A percentile compares a stretch with the other conserved stretches of the same genome.
Conservation (phyloP, 2,329 filamentous ascomycete species). For the Cladophialophora carrionii region DNA sequence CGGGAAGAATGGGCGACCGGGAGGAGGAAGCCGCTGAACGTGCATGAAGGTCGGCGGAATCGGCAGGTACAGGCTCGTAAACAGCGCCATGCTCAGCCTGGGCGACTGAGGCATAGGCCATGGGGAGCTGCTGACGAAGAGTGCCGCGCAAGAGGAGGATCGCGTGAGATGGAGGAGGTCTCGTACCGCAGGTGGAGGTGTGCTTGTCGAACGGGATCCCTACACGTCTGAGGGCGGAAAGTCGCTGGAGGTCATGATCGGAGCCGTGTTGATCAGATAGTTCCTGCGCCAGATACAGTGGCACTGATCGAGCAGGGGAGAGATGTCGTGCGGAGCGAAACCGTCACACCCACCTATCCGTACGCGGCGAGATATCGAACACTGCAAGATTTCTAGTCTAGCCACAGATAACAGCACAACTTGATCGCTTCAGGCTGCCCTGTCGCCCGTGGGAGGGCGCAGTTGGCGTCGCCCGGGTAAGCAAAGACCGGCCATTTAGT, state of each 20-base stretch:
- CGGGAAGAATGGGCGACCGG: conserved; percentile 22
- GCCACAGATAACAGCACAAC: neutral
- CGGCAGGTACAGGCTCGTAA: conserved; percentile 14
- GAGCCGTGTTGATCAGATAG: neutral
- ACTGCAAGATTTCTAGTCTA: conserved; percentile 2
- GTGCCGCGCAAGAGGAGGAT: conserved; percentile 4
- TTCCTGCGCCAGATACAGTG: neutral
- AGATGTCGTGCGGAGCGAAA: neutral
- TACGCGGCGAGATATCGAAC: conserved; percentile 1
- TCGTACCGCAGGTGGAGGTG: conserved; percentile 1
- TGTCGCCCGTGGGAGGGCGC: conserved; percentile 4
- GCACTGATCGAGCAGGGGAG: neutral
- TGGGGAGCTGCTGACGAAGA: conserved; percentile 11
- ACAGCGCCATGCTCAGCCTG: conserved; percentile 30
- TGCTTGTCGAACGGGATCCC: conserved; percentile 11
- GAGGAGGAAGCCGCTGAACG: conserved; percentile 9
- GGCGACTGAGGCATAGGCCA: conserved; percentile 34
- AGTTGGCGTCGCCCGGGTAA: conserved; percentile 9
- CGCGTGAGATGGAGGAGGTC: conserved; percentile 21
- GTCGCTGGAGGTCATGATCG: conserved; percentile 17
- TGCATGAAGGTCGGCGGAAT: conserved; percentile 12
- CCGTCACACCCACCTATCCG: conserved; percentile 2
- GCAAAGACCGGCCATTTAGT: conserved; percentile 5
- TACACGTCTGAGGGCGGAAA: conserved; percentile 18
- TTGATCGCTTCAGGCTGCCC: neutral